phyloP scores from a whole-genome alignment of 495 filamentous ascomycete genomes.

The Massariosphaeria phaeospora region DNA sequence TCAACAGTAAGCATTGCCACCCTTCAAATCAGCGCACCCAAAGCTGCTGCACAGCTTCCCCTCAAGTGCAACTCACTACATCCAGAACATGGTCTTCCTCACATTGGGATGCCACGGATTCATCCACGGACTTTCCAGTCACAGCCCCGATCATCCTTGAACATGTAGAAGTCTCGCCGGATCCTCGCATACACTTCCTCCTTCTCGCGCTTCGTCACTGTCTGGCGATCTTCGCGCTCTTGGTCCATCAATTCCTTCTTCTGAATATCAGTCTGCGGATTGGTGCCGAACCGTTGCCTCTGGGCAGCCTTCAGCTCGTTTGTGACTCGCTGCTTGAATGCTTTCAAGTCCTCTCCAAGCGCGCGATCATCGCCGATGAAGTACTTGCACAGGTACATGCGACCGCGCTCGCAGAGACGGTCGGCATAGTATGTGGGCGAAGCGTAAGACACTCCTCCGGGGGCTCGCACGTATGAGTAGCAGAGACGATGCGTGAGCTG shows the following conservation, averaged over 20 bases:
- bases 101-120: background rate
- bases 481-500: constrained; percentile 30
- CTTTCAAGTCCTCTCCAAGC: no score
- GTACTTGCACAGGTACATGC: constrained; percentile 28
- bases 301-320: background rate
- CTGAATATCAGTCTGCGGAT: background rate
- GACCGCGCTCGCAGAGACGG: constrained; percentile 37
- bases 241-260: background rate
- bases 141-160: no score
- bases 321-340: no score
- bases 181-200: background rate
- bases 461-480: constrained; percentile 33
- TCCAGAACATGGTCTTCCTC: background rate
- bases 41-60: no score
- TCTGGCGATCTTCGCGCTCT: background rate
- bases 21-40: no score
- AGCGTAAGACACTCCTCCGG: constrained; percentile 33
- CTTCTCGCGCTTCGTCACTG: background rate
- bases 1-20: no score
- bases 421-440: constrained; percentile 38
- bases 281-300: background rate
- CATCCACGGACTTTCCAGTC: no score
- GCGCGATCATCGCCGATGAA: no score
- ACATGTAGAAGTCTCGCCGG: background rate
- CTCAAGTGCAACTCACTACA: no score